Base-by-base conservation (phyloP, 768 basidiomycete genomes). In the Wakefieldia striispora region DNA sequence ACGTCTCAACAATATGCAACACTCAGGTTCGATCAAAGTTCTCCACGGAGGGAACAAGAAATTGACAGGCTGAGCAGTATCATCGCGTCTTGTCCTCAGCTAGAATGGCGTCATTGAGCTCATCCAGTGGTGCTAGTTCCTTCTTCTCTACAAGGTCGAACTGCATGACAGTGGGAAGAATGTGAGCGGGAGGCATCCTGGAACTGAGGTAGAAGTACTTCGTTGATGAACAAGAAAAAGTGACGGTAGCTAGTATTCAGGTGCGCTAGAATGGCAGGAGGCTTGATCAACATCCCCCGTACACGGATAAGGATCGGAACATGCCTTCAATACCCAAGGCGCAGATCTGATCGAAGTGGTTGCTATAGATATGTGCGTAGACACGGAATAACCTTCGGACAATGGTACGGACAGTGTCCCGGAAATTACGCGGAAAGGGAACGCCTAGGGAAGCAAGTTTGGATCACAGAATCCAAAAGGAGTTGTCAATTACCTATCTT, bases 331-430 rank as follows among this genome's bases (percentile, higher is more conserved):
- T 97, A 6, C 95, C 95, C 40, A 99, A 73, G 13, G 97, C 97
- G 67, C 95, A 98, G 51, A 98, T 91, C 61, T 98, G 95, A 61
- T 98, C 97, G 68, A 99, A 98, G 70, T 99, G 97, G 58, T 93
- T 95, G 76, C 94, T 95, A 75, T 99, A 99, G 63, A 98, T 85
- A 67, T 99, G 97, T 17, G 94, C 97, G 66, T 99, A 99, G 36
- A 99, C 90, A 16, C 97, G 82, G 79, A 99, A 99, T 47, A 99
- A 69, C 23, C 97, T 82, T 39, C 97, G 81, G 49, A 92, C 81
- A 51, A 99, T 93, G 10, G 91, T 92, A 63, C 92, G 86, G 53
- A 97, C 88, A 0, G 91, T 95, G 16, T 91, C 87, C 24, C 85
- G 82, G 71, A 97, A 98, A 63, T 83, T 91, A 64, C 80, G 82